Evolutionary conservation across 768 basidiomycete genomes (phyloP).

Genomic region (Boletus subparvulus): DNA sequence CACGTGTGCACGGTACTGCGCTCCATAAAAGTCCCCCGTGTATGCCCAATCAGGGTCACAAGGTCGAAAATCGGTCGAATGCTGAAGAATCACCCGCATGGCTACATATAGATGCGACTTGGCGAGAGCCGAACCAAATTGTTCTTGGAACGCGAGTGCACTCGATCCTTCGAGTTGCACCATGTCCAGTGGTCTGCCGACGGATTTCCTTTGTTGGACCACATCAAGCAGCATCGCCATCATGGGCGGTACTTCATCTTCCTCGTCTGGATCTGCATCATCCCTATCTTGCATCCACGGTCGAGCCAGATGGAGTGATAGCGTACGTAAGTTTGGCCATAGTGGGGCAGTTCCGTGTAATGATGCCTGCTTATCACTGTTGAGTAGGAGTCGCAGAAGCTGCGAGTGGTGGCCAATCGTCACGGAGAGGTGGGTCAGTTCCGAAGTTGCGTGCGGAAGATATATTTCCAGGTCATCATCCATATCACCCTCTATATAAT

Average conservation of each 20-base stretch:
- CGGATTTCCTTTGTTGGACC: constrained; percentile 30
- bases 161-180: constrained; percentile 29
- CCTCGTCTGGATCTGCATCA: constrained; percentile 32
- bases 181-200: constrained; percentile 26
- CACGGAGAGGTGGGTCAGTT: constrained; percentile 35
- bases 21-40: constrained; percentile 30
- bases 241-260: constrained; percentile 31
- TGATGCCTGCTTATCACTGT: constrained; percentile 35
- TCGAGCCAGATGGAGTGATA: constrained; percentile 28
- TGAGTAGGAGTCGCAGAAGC: constrained; percentile 32
- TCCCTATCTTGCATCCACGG: constrained; percentile 33
- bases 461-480: constrained; percentile 37
- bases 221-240: constrained; percentile 34
- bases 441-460: constrained; percentile 33
- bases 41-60: constrained; percentile 30
- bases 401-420: constrained; percentile 34
- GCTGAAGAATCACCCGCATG: constrained; percentile 18
- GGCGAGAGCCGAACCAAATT: constrained; percentile 21
- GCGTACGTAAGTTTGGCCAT: constrained; percentile 32
- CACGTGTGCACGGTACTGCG: constrained; percentile 31
- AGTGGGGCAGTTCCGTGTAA: constrained; percentile 31
- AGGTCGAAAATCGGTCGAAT: constrained; percentile 18
- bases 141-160: constrained; percentile 27
- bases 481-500: constrained; percentile 37
- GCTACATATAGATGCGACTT: constrained; percentile 30